These are phyloP conservation scores for Malus sylvestris DNA, from an alignment of 306 rosid genomes.

Conservation along the genomic window DNA sequence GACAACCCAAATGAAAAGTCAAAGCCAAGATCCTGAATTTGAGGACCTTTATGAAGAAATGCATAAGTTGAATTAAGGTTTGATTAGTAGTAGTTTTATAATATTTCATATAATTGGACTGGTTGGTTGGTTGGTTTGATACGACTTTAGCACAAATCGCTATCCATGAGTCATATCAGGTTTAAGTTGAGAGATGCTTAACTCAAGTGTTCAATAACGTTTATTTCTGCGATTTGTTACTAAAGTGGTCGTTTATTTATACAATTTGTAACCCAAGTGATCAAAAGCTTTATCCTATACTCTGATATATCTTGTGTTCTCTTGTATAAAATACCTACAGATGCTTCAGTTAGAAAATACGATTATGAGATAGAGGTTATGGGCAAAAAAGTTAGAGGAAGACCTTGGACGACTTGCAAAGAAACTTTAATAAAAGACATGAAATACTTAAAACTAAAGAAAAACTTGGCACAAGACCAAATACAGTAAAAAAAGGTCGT, in stretches of 20 bases:
- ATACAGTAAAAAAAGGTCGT: too few species aligned
- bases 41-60: constrained; percentile 25
- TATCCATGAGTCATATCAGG: neutral
- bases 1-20: constrained; percentile 28
- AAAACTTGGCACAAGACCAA: too few species aligned
- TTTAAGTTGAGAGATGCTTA: neutral
- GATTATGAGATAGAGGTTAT: too few species aligned
- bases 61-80: constrained; percentile 14
- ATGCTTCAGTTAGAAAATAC: too few species aligned
- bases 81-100: neutral
- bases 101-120: constrained; percentile 7
- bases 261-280: neutral
- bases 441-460: too few species aligned
- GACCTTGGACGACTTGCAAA: too few species aligned
- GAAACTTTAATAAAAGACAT: too few species aligned
- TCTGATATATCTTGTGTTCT: neutral
- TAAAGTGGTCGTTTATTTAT: too few species aligned
- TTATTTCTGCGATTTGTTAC: too few species aligned
- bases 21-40: constrained; percentile 43
- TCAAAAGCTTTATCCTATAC: too few species aligned
- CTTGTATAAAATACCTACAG: too few species aligned
- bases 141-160: neutral
- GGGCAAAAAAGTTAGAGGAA: too few species aligned
- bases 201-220: neutral
- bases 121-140: constrained; percentile 14